phyloP scores from a whole-genome alignment of 768 basidiomycete species.

The Boletus rubroflammeus region DNA sequence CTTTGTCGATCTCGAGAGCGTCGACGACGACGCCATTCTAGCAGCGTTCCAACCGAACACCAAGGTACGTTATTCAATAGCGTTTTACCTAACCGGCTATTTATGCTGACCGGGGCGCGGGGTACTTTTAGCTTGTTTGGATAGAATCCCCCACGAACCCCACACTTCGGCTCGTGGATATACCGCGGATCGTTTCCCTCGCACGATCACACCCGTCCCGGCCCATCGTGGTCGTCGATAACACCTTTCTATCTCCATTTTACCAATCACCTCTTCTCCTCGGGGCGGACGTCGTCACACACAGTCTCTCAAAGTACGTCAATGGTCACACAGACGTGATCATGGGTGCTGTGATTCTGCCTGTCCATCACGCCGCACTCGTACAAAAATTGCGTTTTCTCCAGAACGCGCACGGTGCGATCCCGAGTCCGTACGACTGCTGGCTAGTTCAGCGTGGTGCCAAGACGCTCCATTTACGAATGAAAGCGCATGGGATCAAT shows the following conservation, averaged over 20 bases:
- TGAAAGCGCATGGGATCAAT: constrained; percentile 82
- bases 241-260: constrained; percentile 92
- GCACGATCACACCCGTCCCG: constrained; percentile 57
- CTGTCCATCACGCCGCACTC: constrained; percentile 47
- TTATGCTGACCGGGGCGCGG: neutral
- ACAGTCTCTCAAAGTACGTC: constrained; percentile 86
- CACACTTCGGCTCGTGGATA: constrained; percentile 81
- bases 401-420: constrained; percentile 84
- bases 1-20: constrained; percentile 77
- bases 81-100: neutral
- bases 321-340: constrained; percentile 94
- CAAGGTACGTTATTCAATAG: constrained; percentile 49
- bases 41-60: constrained; percentile 72
- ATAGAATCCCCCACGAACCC: constrained; percentile 96
- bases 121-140: constrained; percentile 70
- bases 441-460: constrained; percentile 89
- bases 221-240: constrained; percentile 87
- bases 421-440: constrained; percentile 82
- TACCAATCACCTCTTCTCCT: constrained; percentile 83
- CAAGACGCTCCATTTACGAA: constrained; percentile 87
- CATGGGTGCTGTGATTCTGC: constrained; percentile 80
- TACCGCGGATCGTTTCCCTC: constrained; percentile 64
- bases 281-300: constrained; percentile 82
- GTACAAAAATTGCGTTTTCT: constrained; percentile 70
- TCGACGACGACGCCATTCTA: constrained; percentile 61